Evolutionary conservation across 116 monocot species (phyloP).

Genomic region (Cymodocea nodosa): DNA sequence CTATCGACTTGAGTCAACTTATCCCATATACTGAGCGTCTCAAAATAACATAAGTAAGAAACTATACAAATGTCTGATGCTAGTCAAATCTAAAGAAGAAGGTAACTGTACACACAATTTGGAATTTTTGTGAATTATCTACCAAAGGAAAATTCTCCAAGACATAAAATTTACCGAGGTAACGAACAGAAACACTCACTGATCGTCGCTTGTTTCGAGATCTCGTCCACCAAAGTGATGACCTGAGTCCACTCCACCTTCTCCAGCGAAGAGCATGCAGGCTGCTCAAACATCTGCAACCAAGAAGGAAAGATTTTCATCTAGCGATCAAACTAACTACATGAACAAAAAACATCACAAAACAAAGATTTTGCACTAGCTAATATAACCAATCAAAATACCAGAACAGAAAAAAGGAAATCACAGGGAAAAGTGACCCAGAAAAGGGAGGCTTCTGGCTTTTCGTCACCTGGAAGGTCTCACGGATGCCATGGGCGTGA

Average conservation of each 20-base stretch:
- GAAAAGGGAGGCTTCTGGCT: neutral
- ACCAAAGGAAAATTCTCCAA: neutral
- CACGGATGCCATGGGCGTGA: constrained; percentile 31
- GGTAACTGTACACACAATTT: no score
- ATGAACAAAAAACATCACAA: neutral
- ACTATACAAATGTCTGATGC: no score
- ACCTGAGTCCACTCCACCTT: constrained; percentile 80
- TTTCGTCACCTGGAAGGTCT: constrained; percentile 51
- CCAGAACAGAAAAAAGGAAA: neutral
- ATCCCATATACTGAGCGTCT: no score
- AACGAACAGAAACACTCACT: constrained; percentile 18
- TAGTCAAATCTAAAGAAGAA: neutral
- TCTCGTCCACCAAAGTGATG: constrained; percentile 44
- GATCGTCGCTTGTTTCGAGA: constrained; percentile 78
- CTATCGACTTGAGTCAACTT: no score
- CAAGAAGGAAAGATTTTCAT: neutral
- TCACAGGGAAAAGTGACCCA: neutral
- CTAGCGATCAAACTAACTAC: neutral
- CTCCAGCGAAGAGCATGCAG: constrained; percentile 31
- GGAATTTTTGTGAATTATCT: no score
- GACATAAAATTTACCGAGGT: no score
- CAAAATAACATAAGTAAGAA: no score
- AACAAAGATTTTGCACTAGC: neutral
- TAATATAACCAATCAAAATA: neutral
- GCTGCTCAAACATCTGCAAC: constrained; percentile 46